Percentiles rank a stretch among this genome's conserved stretches.
Conservation (phyloP, 371 early-diverging fungal species). For the Blakeslea trispora region DNA sequence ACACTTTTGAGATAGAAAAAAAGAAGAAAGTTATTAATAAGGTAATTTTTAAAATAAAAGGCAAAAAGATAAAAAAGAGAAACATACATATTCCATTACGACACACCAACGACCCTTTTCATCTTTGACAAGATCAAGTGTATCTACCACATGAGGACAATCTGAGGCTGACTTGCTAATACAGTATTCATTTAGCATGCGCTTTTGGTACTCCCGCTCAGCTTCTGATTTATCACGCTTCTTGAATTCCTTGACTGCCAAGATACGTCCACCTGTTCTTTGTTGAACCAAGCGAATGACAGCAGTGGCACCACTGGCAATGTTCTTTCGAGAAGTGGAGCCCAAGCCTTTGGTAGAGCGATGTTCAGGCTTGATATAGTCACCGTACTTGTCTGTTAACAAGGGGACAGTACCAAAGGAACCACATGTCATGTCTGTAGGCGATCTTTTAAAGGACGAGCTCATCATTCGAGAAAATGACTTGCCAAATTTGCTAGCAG, state of each 20-base stretch:
- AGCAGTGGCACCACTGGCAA: slow-evolving; percentile 53
- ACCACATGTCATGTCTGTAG: slow-evolving; percentile 23
- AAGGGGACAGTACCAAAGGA: slow-evolving; percentile 26
- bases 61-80: not conserved
- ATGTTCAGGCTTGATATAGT: slow-evolving; percentile 36
- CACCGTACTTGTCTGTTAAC: slow-evolving; percentile 38
- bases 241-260: slow-evolving; percentile 69
- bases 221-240: slow-evolving; percentile 57
- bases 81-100: slow-evolving; percentile 69
- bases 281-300: slow-evolving; percentile 45
- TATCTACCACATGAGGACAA: slow-evolving; percentile 70
- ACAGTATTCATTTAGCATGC: slow-evolving; percentile 74
- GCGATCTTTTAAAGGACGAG: slow-evolving; percentile 12
- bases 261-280: slow-evolving; percentile 24
- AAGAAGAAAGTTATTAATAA: not conserved
- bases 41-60: too few species aligned
- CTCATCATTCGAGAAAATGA: slow-evolving; percentile 23
- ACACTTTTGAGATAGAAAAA: slow-evolving; percentile 33
- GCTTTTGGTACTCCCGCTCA: slow-evolving; percentile 66
- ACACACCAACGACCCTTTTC: slow-evolving; percentile 63
- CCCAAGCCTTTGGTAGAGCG: slow-evolving; percentile 33
- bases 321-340: slow-evolving; percentile 37
- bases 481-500: slow-evolving; percentile 23
- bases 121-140: slow-evolving; percentile 69
- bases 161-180: slow-evolving; percentile 64